These are phyloP conservation scores for Russula abietina DNA, from an alignment of 768 basidiomycete genomes.

Conservation along the genomic window DNA sequence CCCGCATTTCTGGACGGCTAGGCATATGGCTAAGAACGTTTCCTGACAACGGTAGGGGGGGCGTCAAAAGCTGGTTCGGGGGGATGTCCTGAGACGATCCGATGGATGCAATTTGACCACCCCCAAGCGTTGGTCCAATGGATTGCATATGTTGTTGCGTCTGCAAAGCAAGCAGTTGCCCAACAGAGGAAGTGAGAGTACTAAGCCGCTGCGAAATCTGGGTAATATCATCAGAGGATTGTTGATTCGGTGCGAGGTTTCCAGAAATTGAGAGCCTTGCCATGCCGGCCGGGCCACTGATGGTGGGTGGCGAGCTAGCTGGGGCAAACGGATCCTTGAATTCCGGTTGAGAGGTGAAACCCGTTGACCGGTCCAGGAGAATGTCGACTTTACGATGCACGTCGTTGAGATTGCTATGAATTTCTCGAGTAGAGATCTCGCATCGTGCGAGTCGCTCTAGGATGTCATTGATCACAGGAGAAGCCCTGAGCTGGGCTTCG, in stretches of 20 bases:
- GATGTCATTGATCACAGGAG: constrained; percentile 70
- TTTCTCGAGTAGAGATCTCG: constrained; percentile 63
- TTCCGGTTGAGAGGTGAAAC: constrained; percentile 44
- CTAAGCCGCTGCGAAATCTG: constrained; percentile 74
- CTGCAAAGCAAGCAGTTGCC: constrained; percentile 75
- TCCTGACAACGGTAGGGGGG: constrained; percentile 36
- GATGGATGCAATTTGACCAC: constrained; percentile 30
- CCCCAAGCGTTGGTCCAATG: constrained; percentile 27
- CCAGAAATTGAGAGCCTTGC: constrained; percentile 60
- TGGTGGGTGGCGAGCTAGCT: constrained; percentile 27
- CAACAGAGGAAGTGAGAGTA: constrained; percentile 76
- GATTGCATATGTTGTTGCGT: constrained; percentile 51
- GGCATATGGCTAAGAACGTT: constrained; percentile 55
- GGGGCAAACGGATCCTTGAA: constrained; percentile 79
- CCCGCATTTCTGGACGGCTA: constrained; percentile 57
- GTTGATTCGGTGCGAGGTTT: constrained; percentile 66
- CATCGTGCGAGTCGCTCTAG: constrained; percentile 67
- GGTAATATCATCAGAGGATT: constrained; percentile 61
- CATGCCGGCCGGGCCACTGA: constrained; percentile 34
- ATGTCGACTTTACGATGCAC: constrained; percentile 73
- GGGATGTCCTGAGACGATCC: constrained; percentile 41
- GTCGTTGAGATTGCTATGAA: constrained; percentile 68
- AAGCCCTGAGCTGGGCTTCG: constrained; percentile 68
- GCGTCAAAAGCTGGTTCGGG: constrained; percentile 35
- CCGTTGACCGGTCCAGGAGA: constrained; percentile 62